Base-by-base conservation (phyloP, 1,284 basidiomycete species). In the Pseudozyma sp. region DNA sequence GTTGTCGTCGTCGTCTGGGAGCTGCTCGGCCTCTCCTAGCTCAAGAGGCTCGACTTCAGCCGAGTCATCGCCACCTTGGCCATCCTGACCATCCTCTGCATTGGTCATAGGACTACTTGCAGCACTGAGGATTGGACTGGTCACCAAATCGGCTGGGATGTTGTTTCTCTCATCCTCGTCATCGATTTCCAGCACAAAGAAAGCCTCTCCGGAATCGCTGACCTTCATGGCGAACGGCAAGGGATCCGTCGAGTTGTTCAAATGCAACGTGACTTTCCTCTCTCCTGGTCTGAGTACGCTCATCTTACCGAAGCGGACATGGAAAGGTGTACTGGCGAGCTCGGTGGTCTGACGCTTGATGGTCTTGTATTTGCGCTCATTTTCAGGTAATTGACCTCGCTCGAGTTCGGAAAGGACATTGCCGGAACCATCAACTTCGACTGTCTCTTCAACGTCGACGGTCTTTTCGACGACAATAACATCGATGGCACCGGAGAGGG, bases 151-250 rank as follows among this genome's bases (percentile, higher is more conserved):
- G 50, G 91, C 92, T 1, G 97, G 96, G 38, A 99, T 91, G 71
- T 95, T 93, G 21, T 64, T 57, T 6, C 53, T 54, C 7, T 70
- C 65, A 7, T 75, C 76, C 54, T 92, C 93, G 16, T 77, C 80
- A 49, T 97, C 94, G 1, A 96, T 97, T 86, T 99, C 95, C 77
- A 99, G 93, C 43, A 99, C 93, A 82, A 99, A 99, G 88, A 99
- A 99, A 0, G 96, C 97, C 86, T 99, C 97, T 18, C 97, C 97
- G 1, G 95, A 93, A 70, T 99, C 96, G 47, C 95, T 94, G 76
- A 99, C 95, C 88, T 99, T 99, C 97, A 99, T 99, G 83, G 89
- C 90, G 85, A 94, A 99, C 2, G 96, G 96, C 55, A 94, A 91
- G 11, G 89, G 89, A 36, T 85, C 80, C n/a, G 78, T 62, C 0